Conservation (phyloP, 2,329 filamentous ascomycete genomes). For the Periglandula ipomoeae region DNA sequence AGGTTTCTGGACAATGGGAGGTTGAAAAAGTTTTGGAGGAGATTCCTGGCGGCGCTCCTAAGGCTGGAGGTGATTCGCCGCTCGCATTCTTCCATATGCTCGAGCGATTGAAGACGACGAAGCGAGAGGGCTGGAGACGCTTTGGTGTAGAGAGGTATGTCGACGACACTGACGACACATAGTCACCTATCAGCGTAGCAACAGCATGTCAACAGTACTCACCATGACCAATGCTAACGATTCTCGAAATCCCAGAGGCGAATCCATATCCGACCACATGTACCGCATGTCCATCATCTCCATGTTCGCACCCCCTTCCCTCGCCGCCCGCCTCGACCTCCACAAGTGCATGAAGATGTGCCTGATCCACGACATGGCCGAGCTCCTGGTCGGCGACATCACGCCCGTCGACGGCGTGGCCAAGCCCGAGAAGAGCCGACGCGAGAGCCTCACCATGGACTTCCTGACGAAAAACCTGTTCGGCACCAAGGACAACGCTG, state of each 20-base stretch:
- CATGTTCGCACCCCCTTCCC: conserved; percentile 74
- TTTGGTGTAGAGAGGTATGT: conserved; percentile 61
- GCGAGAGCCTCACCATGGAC: conserved; percentile 86
- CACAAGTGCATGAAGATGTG: conserved; percentile 89
- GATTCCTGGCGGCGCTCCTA: conserved; percentile 45
- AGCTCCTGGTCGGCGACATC: conserved; percentile 90
- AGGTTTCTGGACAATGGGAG: conserved; percentile 41
- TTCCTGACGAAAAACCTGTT: conserved; percentile 70
- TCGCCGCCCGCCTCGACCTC: conserved; percentile 65
- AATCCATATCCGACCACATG: conserved; percentile 98
- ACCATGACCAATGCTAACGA: not conserved
- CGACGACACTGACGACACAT: no score
- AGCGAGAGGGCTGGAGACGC: conserved; percentile 89
- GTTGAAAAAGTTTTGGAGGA: conserved; percentile 56
- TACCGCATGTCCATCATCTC: conserved; percentile 98
- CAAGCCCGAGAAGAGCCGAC: conserved; percentile 81
- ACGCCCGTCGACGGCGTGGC: conserved; percentile 80
- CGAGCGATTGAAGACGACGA: conserved; percentile 89
- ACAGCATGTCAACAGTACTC: no score
- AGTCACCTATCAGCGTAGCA: no score
- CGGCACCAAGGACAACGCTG: conserved; percentile 63
- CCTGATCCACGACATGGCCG: conserved; percentile 94
- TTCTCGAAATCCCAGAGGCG: conserved; percentile 42
- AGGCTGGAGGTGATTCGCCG: conserved; percentile 59
- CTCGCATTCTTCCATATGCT: conserved; percentile 91